Evolutionary conservation across 2,329 filamentous ascomycete genomes (phyloP), one percentile per base, ranked within the genome.

Genomic region (Dactylellina sp.): DNA sequence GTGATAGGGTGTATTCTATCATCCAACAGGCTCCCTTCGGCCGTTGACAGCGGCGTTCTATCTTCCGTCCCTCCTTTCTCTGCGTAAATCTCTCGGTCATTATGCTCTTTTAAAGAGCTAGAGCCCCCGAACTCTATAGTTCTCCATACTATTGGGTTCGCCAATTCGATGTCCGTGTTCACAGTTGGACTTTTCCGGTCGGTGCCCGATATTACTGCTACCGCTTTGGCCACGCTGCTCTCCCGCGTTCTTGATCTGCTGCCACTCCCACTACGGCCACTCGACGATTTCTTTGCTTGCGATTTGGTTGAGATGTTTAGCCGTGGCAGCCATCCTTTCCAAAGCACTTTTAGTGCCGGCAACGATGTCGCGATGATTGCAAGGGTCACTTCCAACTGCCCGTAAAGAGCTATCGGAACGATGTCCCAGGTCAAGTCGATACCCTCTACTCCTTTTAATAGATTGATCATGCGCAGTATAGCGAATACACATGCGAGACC

Each of bases 341-440:
- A 71, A 9, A 71, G 32, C 11, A 71, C 47, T 25, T 62, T 71
- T 20, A 71, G 40, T 7, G 65, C 56, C n/a, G 57, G 56, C 18
- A 71, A 39, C 11, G 56, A 62, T 1, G 57, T 63, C 25, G 65
- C 65, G 18, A 71, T 71, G 22, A 71, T 71, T 6, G 56, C 65
- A 28, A 62, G 9, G 4, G 65, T 71, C 28, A 71, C 65, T 37
- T 71, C 65, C 32, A 71, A 18, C 47, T 71, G 65, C 24, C 65
- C 65, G 18, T 46, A 71, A n/a, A 71, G 52, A 1, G 65, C 65
- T 1, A 63, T 44, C 4, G 56, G 56, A 12, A 71, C 57, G 25
- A 71, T 62, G 50, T 71, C 56, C 65, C 65, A 61, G 3, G 63
- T 68, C n/a, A 68, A 22, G 24, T 68, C 63, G 2, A 68, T 68